These are phyloP conservation scores for Domatiomyces globalis DNA, from an alignment of 2,329 filamentous ascomycete genomes.

Conservation along the genomic window DNA sequence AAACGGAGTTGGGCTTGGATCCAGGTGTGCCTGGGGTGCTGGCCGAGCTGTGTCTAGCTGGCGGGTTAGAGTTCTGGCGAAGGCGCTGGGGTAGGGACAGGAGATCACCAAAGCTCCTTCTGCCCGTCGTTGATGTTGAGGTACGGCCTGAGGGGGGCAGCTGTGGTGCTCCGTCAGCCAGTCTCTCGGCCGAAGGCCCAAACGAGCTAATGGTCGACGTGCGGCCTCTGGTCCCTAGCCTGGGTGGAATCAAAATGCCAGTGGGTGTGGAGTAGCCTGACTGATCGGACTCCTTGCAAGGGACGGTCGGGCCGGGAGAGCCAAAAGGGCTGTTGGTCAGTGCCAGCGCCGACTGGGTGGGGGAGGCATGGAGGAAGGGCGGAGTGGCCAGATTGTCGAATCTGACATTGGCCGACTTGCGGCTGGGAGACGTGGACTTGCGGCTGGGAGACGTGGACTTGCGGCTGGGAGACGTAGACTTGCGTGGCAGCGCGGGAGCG, in stretches of 20 bases:
- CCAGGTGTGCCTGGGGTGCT: slow-evolving; percentile 49
- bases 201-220: slow-evolving; percentile 85
- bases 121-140: slow-evolving; percentile 69
- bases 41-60: slow-evolving; percentile 51
- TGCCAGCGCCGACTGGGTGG: slow-evolving; percentile 39
- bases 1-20: slow-evolving; percentile 74
- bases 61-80: slow-evolving; percentile 65
- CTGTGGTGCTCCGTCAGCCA: slow-evolving; percentile 44
- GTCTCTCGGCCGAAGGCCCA: slow-evolving; percentile 48
- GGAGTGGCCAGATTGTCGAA: slow-evolving; percentile 26
- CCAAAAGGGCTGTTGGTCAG: slow-evolving; percentile 34
- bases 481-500: background rate
- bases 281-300: slow-evolving; percentile 46
- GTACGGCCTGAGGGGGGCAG: slow-evolving; percentile 46
- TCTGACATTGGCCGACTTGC: slow-evolving; percentile 3
- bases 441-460: slow-evolving; percentile 17
- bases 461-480: slow-evolving; percentile 8
- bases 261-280: slow-evolving; percentile 53
- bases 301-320: slow-evolving; percentile 31
- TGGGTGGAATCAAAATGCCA: slow-evolving; percentile 45
- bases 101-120: slow-evolving; percentile 85
- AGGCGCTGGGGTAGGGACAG: slow-evolving; percentile 62
- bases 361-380: slow-evolving; percentile 21
- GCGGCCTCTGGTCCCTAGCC: slow-evolving; percentile 52
- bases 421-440: slow-evolving; percentile 9